Evolutionary conservation across 768 basidiomycete genomes (phyloP).

Genomic region (Trametes meyenii): DNA sequence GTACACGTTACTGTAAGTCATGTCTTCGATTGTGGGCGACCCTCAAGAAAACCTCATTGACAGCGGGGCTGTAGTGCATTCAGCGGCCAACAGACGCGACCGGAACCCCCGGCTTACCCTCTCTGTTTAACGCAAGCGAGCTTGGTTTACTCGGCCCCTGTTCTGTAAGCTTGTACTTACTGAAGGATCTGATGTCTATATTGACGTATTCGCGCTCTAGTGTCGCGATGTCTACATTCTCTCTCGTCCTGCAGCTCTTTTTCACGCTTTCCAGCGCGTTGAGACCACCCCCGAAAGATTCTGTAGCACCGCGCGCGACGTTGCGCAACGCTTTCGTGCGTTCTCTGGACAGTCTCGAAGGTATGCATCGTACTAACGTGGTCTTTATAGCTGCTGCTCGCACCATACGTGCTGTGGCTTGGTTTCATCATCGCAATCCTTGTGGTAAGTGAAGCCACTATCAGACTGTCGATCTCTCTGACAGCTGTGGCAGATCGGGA

Average conservation of each 20-base stretch:
- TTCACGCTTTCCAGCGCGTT: conserved; percentile 17
- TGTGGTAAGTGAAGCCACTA: conserved; percentile 2
- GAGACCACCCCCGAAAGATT: conserved; percentile 4
- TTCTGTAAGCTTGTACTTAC: conserved; percentile 15
- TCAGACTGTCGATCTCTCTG: neutral
- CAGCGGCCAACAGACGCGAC: conserved; percentile 18
- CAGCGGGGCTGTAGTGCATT: conserved; percentile 1
- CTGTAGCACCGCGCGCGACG: neutral
- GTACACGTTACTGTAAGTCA: conserved; percentile 23
- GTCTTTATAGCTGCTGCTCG: conserved; percentile 8
- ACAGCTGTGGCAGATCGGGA: conserved; percentile 3
- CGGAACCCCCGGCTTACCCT: conserved; percentile 16
- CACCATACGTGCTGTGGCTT: conserved; percentile 18
- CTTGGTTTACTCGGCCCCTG: conserved; percentile 23
- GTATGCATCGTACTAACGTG: neutral
- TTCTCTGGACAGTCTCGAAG: neutral
- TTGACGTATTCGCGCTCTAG: neutral
- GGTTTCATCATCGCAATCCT: conserved; percentile 16
- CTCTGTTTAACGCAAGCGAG: conserved; percentile 21
- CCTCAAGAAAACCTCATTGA: neutral
- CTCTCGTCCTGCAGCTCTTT: conserved; percentile 21
- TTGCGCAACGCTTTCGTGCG: conserved; percentile 14
- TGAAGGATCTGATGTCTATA: no score
- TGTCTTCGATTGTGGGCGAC: no score
- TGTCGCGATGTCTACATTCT: conserved; percentile 23